Base-by-base conservation (phyloP, 768 basidiomycete genomes). In the Tricholoma matsutake region DNA sequence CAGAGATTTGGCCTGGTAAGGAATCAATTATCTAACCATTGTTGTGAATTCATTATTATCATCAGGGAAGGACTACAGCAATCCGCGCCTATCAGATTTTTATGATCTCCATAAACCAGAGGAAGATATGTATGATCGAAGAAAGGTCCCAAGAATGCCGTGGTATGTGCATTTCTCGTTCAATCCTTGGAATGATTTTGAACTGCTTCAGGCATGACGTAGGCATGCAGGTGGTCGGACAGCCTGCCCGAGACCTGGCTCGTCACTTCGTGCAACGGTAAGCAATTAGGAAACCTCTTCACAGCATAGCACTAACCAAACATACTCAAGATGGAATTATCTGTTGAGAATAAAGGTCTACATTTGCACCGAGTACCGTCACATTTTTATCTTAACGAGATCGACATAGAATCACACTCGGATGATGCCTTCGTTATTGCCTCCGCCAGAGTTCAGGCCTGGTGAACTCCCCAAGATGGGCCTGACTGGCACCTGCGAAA, bases 211-310 rank as follows among this genome's bases (percentile, higher is more conserved):
- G 95, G 95, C 97, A 99, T 71, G 97, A 99, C 71, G 93, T 98
- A 39, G 93, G 87, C 0, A 81, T 98, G 79, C 97, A 99, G 73
- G 87, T 98, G 43, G 91, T 98, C 28, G 97, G 97, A 3, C 95
- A 96, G 70, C 97, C 97, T 53, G 94, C 96, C 18, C 83, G 96
- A 22, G 97, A 99, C 74, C 75, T 98, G 10, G 91, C 91, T 61
- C 86, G 97, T 52, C 97, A 99, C 76, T 99, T 99, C 66, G 85
- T 94, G 14, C 91, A 98, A 73, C 83, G 96, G 91, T 92, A 63
- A 65, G 77, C 63, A 25, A 37, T 63, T 9, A 18, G 20, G 61
- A 25, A 64, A 18, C 10, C 57, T 57, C 62, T 64, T 65, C 61
- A 54, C 63, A 64, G 34, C 61, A 14, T 45, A 31, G 22, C 31